These are phyloP conservation scores for Melastoma malabathricum DNA, from an alignment of 345 rosid species.

Conservation along the genomic window DNA sequence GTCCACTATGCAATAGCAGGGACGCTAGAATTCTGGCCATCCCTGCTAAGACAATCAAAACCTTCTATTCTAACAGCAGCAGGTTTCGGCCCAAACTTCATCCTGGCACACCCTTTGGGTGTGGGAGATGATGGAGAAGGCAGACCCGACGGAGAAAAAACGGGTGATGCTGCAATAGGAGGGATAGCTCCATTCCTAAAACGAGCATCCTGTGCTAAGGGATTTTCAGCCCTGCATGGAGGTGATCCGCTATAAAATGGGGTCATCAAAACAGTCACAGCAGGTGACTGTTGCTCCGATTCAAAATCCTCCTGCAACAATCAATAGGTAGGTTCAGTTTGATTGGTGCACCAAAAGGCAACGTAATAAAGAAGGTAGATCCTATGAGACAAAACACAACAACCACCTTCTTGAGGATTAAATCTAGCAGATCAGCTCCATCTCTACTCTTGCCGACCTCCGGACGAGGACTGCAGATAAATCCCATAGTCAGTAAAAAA, in stretches of 20 bases:
- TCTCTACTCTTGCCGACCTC: slow-evolving; percentile 50
- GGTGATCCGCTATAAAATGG: slow-evolving; percentile 84
- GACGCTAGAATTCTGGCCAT: slow-evolving; percentile 82
- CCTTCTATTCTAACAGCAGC: slow-evolving; percentile 99
- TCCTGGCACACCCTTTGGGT: slow-evolving; percentile 50
- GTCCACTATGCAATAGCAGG: slow-evolving; percentile 82
- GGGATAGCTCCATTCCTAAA: slow-evolving; percentile 56
- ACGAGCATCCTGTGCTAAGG: slow-evolving; percentile 64
- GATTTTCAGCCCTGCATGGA: slow-evolving; percentile 74
- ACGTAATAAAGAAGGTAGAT: too few species aligned
- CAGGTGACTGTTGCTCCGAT: slow-evolving; percentile 29
- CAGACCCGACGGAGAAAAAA: slow-evolving; percentile 42
- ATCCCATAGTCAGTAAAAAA: too few species aligned
- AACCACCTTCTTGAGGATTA: slow-evolving; percentile 62
- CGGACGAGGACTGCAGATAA: slow-evolving; percentile 35
- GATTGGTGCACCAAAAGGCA: background rate
- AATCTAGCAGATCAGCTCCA: slow-evolving; percentile 69
- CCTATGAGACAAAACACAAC: background rate
- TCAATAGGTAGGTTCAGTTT: background rate
- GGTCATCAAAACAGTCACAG: slow-evolving; percentile 41
- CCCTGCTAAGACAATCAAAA: slow-evolving; percentile 95
- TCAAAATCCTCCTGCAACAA: slow-evolving; percentile 48
- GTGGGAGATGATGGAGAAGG: slow-evolving; percentile 50
- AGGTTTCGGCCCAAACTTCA: slow-evolving; percentile 69
- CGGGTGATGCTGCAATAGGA: slow-evolving; percentile 21